Evolutionary conservation across 1,139 yeast genomes (phyloP).

Genomic region (Protomyces macrosporus): DNA sequence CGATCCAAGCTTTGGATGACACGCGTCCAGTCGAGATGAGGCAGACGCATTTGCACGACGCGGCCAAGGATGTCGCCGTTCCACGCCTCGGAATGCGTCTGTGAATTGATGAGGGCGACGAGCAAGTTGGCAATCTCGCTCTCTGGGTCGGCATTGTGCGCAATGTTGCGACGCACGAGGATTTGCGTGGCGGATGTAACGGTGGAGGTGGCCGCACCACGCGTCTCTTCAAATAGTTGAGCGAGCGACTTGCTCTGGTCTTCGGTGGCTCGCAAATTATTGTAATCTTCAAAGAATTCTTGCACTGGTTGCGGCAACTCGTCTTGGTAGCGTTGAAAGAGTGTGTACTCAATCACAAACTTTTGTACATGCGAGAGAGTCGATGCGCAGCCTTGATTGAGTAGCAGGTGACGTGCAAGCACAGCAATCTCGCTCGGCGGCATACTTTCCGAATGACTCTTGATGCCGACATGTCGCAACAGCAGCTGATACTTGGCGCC

Average conservation of each 20-base stretch:
- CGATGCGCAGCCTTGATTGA: neutral
- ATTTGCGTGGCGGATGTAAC: conserved; percentile 6
- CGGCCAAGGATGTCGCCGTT: conserved; percentile 11
- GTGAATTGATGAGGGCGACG: conserved; percentile 3
- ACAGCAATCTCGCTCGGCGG: conserved; percentile 2
- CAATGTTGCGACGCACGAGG: neutral
- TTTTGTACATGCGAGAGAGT: conserved; percentile 1
- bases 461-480: conserved; percentile 3
- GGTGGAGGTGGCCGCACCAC: conserved; percentile 16
- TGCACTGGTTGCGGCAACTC: conserved; percentile 4
- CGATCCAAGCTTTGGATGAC: conserved; percentile 7
- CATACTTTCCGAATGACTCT: neutral
- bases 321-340: conserved; percentile 6
- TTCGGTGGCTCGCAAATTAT: neutral
- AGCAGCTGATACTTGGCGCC: conserved; percentile 8
- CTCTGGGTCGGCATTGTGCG: neutral
- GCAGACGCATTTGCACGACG: neutral
- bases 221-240: conserved; percentile 19
- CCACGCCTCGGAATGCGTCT: conserved; percentile 1
- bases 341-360: conserved; percentile 18
- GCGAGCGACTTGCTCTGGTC: conserved; percentile 17
- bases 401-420: conserved; percentile 3
- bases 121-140: conserved; percentile 7
- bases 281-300: conserved; percentile 13
- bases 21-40: conserved; percentile 8